A percentile compares a stretch with the other conserved stretches of the same genome.
phyloP scores from a whole-genome alignment of 163 green algal genomes.

The Trebouxia gelatinosa region DNA sequence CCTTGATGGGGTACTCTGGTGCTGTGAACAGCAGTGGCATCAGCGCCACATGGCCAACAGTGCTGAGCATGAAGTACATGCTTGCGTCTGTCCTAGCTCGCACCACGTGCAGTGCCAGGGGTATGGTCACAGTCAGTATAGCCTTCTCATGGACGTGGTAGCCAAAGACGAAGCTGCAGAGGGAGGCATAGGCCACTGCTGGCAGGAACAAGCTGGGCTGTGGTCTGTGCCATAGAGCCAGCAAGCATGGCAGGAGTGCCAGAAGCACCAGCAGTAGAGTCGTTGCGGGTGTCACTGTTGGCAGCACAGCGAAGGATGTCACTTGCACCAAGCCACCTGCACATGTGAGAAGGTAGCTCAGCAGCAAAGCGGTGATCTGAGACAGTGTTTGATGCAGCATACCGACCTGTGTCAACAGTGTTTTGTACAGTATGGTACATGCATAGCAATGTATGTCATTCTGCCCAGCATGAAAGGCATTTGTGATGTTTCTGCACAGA shows the following conservation, averaged over 20 bases:
- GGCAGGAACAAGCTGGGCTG: constrained; percentile 42
- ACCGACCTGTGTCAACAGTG: too few relatives aligned
- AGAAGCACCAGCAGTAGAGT: constrained; percentile 49
- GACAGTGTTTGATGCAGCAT: too few relatives aligned
- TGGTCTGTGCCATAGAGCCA: constrained; percentile 51
- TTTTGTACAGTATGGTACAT: background rate
- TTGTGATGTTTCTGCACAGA: background rate
- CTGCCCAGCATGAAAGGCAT: background rate
- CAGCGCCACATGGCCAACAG: constrained; percentile 70
- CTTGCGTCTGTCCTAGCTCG: constrained; percentile 23
- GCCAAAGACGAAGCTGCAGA: constrained; percentile 92
- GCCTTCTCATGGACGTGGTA: constrained; percentile 99
- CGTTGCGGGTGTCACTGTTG: constrained; percentile 45
- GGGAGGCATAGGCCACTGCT: constrained; percentile 59
- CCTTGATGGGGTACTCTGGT: constrained; percentile 80
- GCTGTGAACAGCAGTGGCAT: constrained; percentile 83
- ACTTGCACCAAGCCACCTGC: constrained; percentile 76
- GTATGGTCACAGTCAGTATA: constrained; percentile 69
- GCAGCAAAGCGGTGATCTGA: background rate
- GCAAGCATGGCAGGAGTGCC: constrained; percentile 59
- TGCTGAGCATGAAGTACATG: constrained; percentile 64
- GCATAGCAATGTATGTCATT: background rate
- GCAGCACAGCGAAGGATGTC: constrained; percentile 71
- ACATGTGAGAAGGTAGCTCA: background rate
- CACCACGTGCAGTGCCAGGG: constrained; percentile 51